Evolutionary conservation across 1,284 basidiomycete genomes (phyloP), one percentile per base, ranked within the genome.

Genomic region (Cryptococcus sp.): DNA sequence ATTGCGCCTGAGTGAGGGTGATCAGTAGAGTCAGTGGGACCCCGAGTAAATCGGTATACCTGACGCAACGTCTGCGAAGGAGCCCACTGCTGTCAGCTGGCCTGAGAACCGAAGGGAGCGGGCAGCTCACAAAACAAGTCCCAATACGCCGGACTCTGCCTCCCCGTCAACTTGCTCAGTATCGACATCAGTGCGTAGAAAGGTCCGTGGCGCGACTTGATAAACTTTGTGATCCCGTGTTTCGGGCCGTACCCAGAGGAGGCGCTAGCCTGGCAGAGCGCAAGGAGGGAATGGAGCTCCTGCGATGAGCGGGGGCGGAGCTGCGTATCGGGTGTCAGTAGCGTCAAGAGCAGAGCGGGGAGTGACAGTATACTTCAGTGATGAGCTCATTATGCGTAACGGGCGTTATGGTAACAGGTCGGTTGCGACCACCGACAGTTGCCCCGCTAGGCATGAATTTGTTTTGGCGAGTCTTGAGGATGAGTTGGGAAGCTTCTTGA

Each of bases 131-230:
- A 59, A 55, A 73, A 71, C 21, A 72, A 35, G 52, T 75, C 74
- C 70, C 68, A 73, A 56, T 73, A 75, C 1, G 69, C 63, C 3
- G 71, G 72, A 46, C 68, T 69, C 18, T 63, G 54, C n/a, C 59
- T 62, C 8, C 70, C 67, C 1, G 52, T 58, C 24, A 75, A 46
- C 59, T 72, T 73, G 56, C 62, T 68, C 57, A 76, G 53, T 15
- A 72, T 63, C 16, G 69, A 71, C 63, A 76, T 67, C 21, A 75
- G 61, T 3, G 66, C 62, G 48, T 73, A 68, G 59, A 70, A 77
- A 1, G 76, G 75, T 1, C 73, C 71, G 59, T 76, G 70, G 7
- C 75, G 68, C 46, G 70, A 66, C 59, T 77, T 77, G 64, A 72
- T 61, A 52, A 70, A 73, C 50, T 71, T 67, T 1, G 67, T 60